Base-by-base conservation (phyloP, 495 filamentous ascomycete genomes). In the Penicillium canariense region DNA sequence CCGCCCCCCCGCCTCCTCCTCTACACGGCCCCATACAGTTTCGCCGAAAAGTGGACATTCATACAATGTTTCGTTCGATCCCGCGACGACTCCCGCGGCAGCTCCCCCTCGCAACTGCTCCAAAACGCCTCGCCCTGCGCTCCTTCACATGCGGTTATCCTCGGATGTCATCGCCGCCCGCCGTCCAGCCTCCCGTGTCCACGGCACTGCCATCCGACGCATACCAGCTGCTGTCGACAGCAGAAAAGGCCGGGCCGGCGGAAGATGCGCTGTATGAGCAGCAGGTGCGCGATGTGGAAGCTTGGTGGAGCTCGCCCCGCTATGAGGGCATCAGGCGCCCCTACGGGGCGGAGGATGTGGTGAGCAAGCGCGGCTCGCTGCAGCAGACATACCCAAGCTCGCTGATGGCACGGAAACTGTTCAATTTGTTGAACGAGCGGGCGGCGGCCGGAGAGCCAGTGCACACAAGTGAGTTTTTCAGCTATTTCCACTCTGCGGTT, bases 341-440 rank as follows among this genome's bases (percentile, higher is more conserved):
- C 26, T 97, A 97, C 70, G 87, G 86, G 2, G 88, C 94, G 5
- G 88, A 81, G 55, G 92, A 96, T 73, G 86, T 98, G 27, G 94
- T 95, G 48, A 90, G 84, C 74, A 96, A 96, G 76, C 82, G 94
- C 51, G 94, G 94, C 3, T 85, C 88, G 8, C 77, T 97, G 55
- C 81, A 87, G 64, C 92, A 97, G 65, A 80, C 78, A 50, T 97
- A 97, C 58, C 90, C 95, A 0, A 94, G 89, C 68, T 95, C 89
- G 2, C 68, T 91, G 45, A 96, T 95, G 90, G 94, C 95, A 6
- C 81, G 88, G 65, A 97, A 98, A 70, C 80, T 98, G 9, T 98
- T 95, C 74, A 85, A 93, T 66, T 71, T 97, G 53, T 75, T 98
- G 48, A 85, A 86, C 52, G 85, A 90, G 65, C 79, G 86, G 61